Conservation (phyloP, 805 yeast species). For the Torulaspora maleeae region DNA sequence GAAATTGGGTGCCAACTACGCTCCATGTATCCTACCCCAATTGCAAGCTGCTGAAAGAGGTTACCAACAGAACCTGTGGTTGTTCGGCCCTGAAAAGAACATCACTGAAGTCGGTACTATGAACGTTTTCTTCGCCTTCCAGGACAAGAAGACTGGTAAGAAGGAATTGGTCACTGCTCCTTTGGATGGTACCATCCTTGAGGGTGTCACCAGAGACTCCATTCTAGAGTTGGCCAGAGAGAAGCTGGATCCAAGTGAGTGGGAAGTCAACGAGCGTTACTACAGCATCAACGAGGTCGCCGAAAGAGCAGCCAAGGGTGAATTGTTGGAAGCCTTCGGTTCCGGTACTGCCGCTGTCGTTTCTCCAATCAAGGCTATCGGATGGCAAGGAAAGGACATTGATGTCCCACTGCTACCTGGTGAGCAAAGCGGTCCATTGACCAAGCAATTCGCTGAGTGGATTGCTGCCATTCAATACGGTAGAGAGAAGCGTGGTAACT, state of each 20-base stretch:
- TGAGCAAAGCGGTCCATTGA: constrained; percentile 71
- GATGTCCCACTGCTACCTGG: constrained; percentile 77
- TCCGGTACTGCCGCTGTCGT: constrained; percentile 98
- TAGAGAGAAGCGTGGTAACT: constrained; percentile 56
- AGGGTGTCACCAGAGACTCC: constrained; percentile 95
- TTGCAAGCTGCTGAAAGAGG: constrained; percentile 86
- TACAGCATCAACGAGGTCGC: constrained; percentile 76
- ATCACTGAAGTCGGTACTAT: constrained; percentile 97
- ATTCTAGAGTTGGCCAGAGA: constrained; percentile 71
- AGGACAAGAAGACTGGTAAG: constrained; percentile 69
- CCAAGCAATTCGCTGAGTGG: constrained; percentile 78
- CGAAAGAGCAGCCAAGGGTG: constrained; percentile 72
- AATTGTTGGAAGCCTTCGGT: constrained; percentile 91
- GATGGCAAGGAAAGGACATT: constrained; percentile 70
- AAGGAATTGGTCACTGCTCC: constrained; percentile 95
- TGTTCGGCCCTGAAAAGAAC: constrained; percentile 81
- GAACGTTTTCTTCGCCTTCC: constrained; percentile 88
- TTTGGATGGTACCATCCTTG: constrained; percentile 92
- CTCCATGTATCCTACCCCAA: constrained; percentile 91
- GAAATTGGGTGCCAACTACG: constrained; percentile 96
- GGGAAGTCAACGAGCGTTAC: constrained; percentile 82
- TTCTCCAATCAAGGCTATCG: constrained; percentile 84
- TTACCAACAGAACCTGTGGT: constrained; percentile 93
- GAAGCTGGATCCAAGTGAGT: constrained; percentile 66
- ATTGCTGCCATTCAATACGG: constrained; percentile 90